Conservation (phyloP, 805 yeast species). For the Jamesozyma hellenica region DNA sequence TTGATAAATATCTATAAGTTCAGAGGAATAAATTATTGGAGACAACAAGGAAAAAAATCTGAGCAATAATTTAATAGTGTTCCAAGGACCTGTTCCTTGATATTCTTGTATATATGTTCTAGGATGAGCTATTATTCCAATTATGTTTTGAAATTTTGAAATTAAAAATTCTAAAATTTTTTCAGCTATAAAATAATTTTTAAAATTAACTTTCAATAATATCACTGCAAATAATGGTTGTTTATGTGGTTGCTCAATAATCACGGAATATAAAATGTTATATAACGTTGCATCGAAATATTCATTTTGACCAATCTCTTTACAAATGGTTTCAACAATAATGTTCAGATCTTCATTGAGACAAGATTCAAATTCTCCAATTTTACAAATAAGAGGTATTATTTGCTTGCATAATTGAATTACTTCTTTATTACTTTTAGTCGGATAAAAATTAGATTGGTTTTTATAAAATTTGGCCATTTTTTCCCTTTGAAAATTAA, state of each 20-base stretch:
- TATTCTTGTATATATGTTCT: slow-evolving; percentile 11
- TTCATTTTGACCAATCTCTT: slow-evolving; percentile 46
- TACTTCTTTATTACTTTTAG: neutral
- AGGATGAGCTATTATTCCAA: slow-evolving; percentile 28
- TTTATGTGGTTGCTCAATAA: slow-evolving; percentile 83
- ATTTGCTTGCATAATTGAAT: slow-evolving; percentile 16
- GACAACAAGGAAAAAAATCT: slow-evolving; percentile 57
- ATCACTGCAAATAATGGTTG: slow-evolving; percentile 53
- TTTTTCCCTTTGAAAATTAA: no score
- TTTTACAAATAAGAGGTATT: slow-evolving; percentile 37
- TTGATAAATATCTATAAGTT: slow-evolving; percentile 35
- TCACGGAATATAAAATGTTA: slow-evolving; percentile 51
- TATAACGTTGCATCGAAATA: slow-evolving; percentile 45
- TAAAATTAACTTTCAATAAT: slow-evolving; percentile 49
- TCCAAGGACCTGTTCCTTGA: slow-evolving; percentile 44
- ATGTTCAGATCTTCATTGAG: slow-evolving; percentile 51
- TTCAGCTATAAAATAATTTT: slow-evolving; percentile 49
- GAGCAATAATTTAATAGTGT: slow-evolving; percentile 52
- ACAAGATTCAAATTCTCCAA: slow-evolving; percentile 41
- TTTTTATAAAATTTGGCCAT: no score
- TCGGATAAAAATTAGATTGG: no score
- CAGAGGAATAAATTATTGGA: slow-evolving; percentile 45
- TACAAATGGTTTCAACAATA: slow-evolving; percentile 50
- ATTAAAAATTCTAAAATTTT: slow-evolving; percentile 55
- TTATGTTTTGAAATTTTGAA: slow-evolving; percentile 42